These are phyloP conservation scores for Leccinum obscurum DNA, from an alignment of 768 basidiomycete species.

Conservation along the genomic window DNA sequence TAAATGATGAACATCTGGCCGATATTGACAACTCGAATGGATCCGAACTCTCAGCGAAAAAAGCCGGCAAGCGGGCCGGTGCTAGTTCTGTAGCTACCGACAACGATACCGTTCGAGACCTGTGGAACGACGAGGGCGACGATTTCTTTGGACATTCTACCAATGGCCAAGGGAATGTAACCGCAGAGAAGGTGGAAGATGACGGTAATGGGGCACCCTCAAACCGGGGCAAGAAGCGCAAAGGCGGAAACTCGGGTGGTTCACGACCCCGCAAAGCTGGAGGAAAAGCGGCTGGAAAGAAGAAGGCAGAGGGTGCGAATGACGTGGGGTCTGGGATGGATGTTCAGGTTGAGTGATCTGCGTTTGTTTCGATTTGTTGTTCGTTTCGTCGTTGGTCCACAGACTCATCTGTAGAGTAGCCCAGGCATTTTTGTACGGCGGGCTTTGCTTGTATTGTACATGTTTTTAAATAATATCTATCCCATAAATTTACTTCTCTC, in stretches of 20 bases:
- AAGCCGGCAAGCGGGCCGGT: constrained; percentile 37
- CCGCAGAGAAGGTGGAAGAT: constrained; percentile 31
- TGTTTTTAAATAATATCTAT: constrained; percentile 24
- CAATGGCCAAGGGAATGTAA: constrained; percentile 17
- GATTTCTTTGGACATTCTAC: constrained; percentile 75
- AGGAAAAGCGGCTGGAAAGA: constrained; percentile 33
- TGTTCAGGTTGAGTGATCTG: constrained; percentile 26
- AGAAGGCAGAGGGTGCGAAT: constrained; percentile 27
- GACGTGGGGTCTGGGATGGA: constrained; percentile 30
- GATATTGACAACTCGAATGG: constrained; percentile 54
- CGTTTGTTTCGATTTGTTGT: constrained; percentile 13
- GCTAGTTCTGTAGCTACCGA: constrained; percentile 32
- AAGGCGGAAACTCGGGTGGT: constrained; percentile 23
- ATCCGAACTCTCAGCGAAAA: constrained; percentile 36
- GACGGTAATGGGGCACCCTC: constrained; percentile 28
- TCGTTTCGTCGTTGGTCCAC: constrained; percentile 11
- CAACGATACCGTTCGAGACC: constrained; percentile 50
- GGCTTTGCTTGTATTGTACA: constrained; percentile 33
- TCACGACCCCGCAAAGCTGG: constrained; percentile 31
- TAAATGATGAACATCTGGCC: constrained; percentile 93
- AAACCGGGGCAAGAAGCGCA: constrained; percentile 36
- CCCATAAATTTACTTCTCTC: constrained; percentile 6
- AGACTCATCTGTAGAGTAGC: constrained; percentile 34
- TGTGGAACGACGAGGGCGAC: constrained; percentile 88
- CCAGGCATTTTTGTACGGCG: constrained; percentile 26